phyloP scores from a whole-genome alignment of 768 basidiomycete species.

The Trametes meyenii region DNA sequence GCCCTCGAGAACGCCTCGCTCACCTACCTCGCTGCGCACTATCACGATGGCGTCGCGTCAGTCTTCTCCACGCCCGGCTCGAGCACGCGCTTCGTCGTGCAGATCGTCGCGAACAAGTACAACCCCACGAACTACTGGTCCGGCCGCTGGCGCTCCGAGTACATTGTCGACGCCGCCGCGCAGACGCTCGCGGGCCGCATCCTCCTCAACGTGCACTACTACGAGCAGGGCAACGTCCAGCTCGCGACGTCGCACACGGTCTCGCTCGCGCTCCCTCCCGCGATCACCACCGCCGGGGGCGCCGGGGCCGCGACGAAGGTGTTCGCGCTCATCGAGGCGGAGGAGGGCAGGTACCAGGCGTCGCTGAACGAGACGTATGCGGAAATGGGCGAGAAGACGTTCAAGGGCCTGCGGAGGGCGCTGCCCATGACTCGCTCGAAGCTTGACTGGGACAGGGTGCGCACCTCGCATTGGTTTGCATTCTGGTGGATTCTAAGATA shows the following conservation, averaged over 20 bases:
- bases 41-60: slow-evolving; percentile 73
- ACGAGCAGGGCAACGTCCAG: slow-evolving; percentile 98
- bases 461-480: background rate
- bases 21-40: slow-evolving; percentile 80
- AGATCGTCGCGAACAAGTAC: slow-evolving; percentile 95
- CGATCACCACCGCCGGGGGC: slow-evolving; percentile 55
- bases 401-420: slow-evolving; percentile 88
- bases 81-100: slow-evolving; percentile 59
- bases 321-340: slow-evolving; percentile 77
- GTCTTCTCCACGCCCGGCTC: slow-evolving; percentile 61
- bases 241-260: slow-evolving; percentile 74
- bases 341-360: slow-evolving; percentile 79
- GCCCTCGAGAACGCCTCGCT: slow-evolving; percentile 71
- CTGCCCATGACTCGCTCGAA: slow-evolving; percentile 92
- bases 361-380: slow-evolving; percentile 83
- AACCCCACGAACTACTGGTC: slow-evolving; percentile 96
- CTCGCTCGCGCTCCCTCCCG: slow-evolving; percentile 63
- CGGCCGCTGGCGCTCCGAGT: slow-evolving; percentile 92
- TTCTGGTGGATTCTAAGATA: background rate
- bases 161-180: slow-evolving; percentile 67
- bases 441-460: slow-evolving; percentile 93
- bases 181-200: slow-evolving; percentile 72
- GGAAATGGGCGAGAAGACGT: slow-evolving; percentile 91
- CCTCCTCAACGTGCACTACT: slow-evolving; percentile 90
- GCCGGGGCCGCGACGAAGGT: slow-evolving; percentile 65